Conservation (phyloP, 768 basidiomycete species). For the Mycena crocata region DNA sequence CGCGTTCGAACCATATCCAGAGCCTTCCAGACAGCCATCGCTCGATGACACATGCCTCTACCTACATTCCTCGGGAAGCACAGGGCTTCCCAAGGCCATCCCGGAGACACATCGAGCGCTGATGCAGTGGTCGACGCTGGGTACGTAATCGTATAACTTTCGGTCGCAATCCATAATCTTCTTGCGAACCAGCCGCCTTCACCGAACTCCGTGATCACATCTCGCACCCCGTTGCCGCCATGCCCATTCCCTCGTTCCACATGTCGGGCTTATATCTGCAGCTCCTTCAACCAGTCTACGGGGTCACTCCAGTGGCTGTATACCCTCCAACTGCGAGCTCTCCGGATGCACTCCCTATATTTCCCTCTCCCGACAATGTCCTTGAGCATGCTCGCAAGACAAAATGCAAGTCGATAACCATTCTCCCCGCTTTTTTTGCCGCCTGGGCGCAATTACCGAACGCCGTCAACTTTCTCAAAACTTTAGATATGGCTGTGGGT, state of each 20-base stretch:
- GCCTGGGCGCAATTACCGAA: constrained; percentile 41
- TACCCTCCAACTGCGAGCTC: constrained; percentile 42
- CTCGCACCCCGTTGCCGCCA: constrained; percentile 32
- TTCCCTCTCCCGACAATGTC: constrained; percentile 51
- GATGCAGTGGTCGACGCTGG: constrained; percentile 47
- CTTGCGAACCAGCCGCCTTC: constrained; percentile 16
- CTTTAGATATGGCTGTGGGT: constrained; percentile 45
- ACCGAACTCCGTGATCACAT: constrained; percentile 29
- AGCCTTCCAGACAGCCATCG: constrained; percentile 47
- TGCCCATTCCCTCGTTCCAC: constrained; percentile 50
- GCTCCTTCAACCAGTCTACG: constrained; percentile 40
- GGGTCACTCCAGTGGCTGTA: constrained; percentile 31
- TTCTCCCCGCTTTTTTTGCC: constrained; percentile 45
- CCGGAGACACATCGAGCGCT: constrained; percentile 44
- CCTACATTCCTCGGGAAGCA: constrained; percentile 62
- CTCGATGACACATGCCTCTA: constrained; percentile 38
- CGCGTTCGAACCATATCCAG: background rate
- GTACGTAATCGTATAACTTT: constrained; percentile 42
- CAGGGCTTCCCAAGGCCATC: constrained; percentile 58
- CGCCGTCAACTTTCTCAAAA: constrained; percentile 39
- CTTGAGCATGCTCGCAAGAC: constrained; percentile 40
- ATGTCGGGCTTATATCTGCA: constrained; percentile 41
- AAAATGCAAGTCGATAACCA: constrained; percentile 37
- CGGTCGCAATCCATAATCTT: background rate
- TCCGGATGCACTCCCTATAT: constrained; percentile 40